Percentiles rank a stretch among this genome's conserved stretches.
Evolutionary conservation across 352 stramenopile species (phyloP).

Genomic region (Pythium phragmitis): DNA sequence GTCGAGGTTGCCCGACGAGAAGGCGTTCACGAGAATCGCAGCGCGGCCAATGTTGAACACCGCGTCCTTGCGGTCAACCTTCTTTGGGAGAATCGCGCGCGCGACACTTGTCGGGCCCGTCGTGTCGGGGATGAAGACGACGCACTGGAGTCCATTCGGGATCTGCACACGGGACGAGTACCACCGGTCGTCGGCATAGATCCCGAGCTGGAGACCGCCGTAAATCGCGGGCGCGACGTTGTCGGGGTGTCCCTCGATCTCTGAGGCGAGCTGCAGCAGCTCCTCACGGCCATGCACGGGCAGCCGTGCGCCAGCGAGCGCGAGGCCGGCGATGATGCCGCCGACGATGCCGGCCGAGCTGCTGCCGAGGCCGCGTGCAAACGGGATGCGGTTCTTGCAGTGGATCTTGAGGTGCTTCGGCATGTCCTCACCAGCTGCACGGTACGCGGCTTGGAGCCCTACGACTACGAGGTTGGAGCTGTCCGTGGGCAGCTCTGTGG

Average conservation of each 20-base stretch:
- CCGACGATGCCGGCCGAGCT: slow-evolving; percentile 98
- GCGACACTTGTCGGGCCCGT: slow-evolving; percentile 94
- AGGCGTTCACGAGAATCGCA: slow-evolving; percentile 97
- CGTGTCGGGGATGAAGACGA: slow-evolving; percentile 98
- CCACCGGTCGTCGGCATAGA: slow-evolving; percentile 94
- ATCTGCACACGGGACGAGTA: slow-evolving; percentile 96
- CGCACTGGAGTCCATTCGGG: slow-evolving; percentile 95
- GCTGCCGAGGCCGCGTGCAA: slow-evolving; percentile 95
- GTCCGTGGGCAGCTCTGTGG: slow-evolving; percentile 88
- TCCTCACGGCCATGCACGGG: slow-evolving; percentile 90
- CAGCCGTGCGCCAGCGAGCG: slow-evolving; percentile 94
- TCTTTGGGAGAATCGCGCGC: slow-evolving; percentile 90
- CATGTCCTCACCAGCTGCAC: slow-evolving; percentile 92
- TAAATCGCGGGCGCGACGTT: slow-evolving; percentile 99
- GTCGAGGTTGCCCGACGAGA: slow-evolving; percentile 95
- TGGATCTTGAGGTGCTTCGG: slow-evolving; percentile 94
- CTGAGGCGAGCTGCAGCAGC: slow-evolving; percentile 95
- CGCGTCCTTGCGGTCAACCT: slow-evolving; percentile 90
- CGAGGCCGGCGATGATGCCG: slow-evolving; percentile 98
- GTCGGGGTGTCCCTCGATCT: slow-evolving; percentile 98
- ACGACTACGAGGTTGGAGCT: slow-evolving; percentile 94
- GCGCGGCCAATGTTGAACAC: slow-evolving; percentile 97
- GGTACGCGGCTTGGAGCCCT: slow-evolving; percentile 94
- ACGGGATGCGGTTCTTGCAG: slow-evolving; percentile 97
- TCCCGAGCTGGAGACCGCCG: slow-evolving; percentile 96